Evolutionary conservation across 2,329 filamentous ascomycete genomes (phyloP).

Genomic region (Tolypocladium endophyticum): DNA sequence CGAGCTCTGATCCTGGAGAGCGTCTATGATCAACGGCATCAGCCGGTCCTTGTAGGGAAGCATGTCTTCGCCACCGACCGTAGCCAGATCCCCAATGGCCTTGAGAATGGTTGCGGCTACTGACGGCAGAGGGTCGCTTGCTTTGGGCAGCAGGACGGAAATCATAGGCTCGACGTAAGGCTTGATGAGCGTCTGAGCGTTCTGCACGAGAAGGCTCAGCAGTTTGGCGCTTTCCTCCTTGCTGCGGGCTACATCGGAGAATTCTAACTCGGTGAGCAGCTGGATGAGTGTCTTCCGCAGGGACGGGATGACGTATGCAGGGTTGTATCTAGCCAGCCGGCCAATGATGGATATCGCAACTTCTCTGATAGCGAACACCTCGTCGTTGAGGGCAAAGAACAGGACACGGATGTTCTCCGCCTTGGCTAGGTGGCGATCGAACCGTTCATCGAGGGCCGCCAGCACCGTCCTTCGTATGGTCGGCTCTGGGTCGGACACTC

Average conservation of each 20-base stretch:
- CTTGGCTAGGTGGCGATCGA: constrained; percentile 93
- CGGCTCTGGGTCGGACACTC: constrained; percentile 82
- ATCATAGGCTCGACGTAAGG: constrained; percentile 97
- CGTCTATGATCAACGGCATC: constrained; percentile 92
- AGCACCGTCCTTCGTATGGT: constrained; percentile 85
- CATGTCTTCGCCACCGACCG: constrained; percentile 91
- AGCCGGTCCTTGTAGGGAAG: constrained; percentile 79
- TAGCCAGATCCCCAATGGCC: constrained; percentile 87
- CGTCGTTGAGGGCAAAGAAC: constrained; percentile 92
- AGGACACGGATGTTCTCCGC: constrained; percentile 94
- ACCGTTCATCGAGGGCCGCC: constrained; percentile 80
- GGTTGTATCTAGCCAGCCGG: constrained; percentile 80
- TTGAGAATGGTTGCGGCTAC: constrained; percentile 93
- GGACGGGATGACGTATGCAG: constrained; percentile 94
- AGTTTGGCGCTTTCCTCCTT: constrained; percentile 95
- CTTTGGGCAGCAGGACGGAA: constrained; percentile 85
- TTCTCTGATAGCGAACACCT: constrained; percentile 84
- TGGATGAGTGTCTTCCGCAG: constrained; percentile 92
- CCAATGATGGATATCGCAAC: constrained; percentile 95
- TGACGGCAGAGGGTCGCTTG: constrained; percentile 70
- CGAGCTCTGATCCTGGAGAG: constrained; percentile 87
- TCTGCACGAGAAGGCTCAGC: constrained; percentile 83
- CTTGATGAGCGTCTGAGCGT: constrained; percentile 86
- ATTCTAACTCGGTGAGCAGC: constrained; percentile 90
- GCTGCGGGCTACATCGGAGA: constrained; percentile 84